phyloP scores from a whole-genome alignment of 208 protist species.

The Perkinsela sp. region DNA sequence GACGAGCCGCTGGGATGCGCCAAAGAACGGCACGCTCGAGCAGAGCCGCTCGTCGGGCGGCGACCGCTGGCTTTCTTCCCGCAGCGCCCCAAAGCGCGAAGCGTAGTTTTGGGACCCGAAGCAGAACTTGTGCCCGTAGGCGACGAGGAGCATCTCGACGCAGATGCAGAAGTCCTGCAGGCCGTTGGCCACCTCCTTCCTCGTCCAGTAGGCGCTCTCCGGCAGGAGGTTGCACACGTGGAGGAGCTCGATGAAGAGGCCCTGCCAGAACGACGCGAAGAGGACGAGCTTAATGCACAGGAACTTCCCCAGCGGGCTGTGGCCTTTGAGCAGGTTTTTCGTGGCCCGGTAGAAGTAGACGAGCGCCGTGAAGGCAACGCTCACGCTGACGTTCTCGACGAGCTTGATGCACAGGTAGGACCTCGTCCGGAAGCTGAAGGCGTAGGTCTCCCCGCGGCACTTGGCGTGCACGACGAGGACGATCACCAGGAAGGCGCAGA shows the following conservation, averaged over 20 bases:
- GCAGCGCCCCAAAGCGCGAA: too few species aligned
- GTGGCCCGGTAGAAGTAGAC: conserved; percentile 63
- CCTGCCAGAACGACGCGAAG: conserved; percentile 72
- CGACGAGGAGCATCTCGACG: conserved; percentile 64
- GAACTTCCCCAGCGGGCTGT: conserved; percentile 63
- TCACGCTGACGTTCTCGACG: conserved; percentile 68
- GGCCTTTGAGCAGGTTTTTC: conserved; percentile 52
- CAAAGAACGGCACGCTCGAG: too few species aligned
- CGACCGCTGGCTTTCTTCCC: too few species aligned
- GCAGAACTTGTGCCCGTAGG: conserved; percentile 58
- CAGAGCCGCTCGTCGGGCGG: too few species aligned
- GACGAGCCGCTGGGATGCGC: too few species aligned
- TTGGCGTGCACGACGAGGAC: conserved; percentile 28
- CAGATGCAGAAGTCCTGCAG: conserved; percentile 63
- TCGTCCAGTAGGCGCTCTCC: conserved; percentile 28
- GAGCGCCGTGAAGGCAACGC: conserved; percentile 52
- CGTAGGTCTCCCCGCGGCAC: conserved; percentile 12
- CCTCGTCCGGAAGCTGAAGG: conserved; percentile 5
- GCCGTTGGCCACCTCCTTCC: conserved; percentile 19
- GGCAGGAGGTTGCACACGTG: conserved; percentile 24
- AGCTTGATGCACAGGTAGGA: conserved; percentile 61
- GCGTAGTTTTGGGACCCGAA: conserved; percentile 52
- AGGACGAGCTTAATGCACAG: conserved; percentile 65
- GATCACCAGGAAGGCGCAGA: conserved; percentile 37
- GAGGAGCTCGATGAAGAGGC: conserved; percentile 42